These are phyloP conservation scores for Vachellia collinsii DNA, from an alignment of 306 rosid species.

Conservation along the genomic window DNA sequence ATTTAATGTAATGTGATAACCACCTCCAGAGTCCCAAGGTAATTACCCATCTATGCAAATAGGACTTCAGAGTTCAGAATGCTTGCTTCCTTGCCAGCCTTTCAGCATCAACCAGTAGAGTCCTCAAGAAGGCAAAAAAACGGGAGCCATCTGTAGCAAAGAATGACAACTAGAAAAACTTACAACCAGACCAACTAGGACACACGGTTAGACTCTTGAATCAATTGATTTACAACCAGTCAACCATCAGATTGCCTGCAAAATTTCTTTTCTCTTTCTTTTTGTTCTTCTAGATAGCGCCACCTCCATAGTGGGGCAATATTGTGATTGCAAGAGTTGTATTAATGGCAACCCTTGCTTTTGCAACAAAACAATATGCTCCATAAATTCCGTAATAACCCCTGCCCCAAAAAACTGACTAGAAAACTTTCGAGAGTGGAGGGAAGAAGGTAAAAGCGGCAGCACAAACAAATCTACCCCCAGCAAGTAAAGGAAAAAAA, in stretches of 20 bases:
- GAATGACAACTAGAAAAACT: neutral
- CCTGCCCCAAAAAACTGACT: neutral
- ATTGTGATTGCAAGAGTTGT: no score
- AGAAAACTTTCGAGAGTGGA: neutral
- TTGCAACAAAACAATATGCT: no score
- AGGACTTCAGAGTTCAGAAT: conserved; percentile 14
- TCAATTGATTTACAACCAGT: neutral
- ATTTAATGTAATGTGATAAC: no score
- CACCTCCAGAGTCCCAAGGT: no score
- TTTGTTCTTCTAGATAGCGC: no score
- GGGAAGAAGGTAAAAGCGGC: neutral
- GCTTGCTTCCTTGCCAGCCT: conserved; percentile 30
- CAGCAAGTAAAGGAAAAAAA: no score
- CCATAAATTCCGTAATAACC: no score
- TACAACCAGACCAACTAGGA: neutral
- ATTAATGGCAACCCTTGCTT: no score
- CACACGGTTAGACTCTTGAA: neutral
- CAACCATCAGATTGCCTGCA: no score
- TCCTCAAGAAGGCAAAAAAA: conserved; percentile 35
- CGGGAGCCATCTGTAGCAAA: conserved; percentile 4
- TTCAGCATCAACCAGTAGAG: conserved; percentile 41
- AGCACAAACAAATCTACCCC: neutral
- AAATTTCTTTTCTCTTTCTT: no score
- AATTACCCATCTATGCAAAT: conserved; percentile 24
- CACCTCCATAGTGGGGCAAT: no score